Base-by-base conservation (phyloP, 768 basidiomycete species). In the Pleurotus djamor region DNA sequence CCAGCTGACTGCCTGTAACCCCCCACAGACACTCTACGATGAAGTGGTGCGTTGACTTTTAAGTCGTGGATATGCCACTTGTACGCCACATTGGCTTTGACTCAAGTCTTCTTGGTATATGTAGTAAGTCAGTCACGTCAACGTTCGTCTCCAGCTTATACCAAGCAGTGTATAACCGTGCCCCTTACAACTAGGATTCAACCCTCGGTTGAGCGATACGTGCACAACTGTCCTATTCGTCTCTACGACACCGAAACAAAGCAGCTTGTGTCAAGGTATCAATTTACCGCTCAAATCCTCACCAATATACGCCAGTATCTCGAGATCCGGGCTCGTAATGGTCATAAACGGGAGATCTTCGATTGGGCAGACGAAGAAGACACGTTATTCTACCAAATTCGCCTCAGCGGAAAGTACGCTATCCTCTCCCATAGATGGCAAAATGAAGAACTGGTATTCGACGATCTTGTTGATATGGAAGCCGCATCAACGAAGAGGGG, bases 341-440 rank as follows among this genome's bases (percentile, higher is more conserved):
- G 38, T 41, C 38, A 41, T 10, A 41, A 41, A 41, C 38, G 38
- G 10, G 38, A 41, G 38, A 1, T 41, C 38, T 41, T 41, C 38
- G 38, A 41, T n/a, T 41, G 38, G 38, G 38, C n/a, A 41, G 38
- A 41, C n/a, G 38, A 41, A n/a, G 38, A 41, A 41, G 38, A 41
- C 38, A 41, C 38, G 9, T n/a, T 41, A 41, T 41, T 41, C 38
- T 41, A 10, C 38, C 38, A 41, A 9, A 41, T 41, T 41, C 38
- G 38, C 9, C 38, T 41, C 1, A 41, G 38, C n/a, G 38, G 38
- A n/a, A 41, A 41, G n/a, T 41, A 41, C 34, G 58, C 49, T 7
- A 52, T 59, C 33, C 49, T 59, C 8, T 59, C 58, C 4, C 58
- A 59, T 32, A 12, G 48, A 36, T 59, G 58, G 58, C 21, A 28